These are phyloP conservation scores for Pseudozyma sp. DNA, from an alignment of 1,284 basidiomycete species.

Conservation along the genomic window DNA sequence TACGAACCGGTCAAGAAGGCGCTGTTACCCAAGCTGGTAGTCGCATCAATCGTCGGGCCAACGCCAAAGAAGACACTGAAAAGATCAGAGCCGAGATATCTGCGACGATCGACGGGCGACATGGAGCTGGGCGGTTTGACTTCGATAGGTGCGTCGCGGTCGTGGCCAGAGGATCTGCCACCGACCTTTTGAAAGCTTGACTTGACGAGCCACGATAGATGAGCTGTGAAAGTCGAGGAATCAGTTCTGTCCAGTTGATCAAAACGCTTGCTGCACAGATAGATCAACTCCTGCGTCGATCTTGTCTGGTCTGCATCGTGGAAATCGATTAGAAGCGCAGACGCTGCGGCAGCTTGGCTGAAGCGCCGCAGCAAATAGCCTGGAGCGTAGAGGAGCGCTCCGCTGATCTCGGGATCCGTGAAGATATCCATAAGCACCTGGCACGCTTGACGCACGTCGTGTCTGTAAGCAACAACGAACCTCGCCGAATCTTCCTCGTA, in stretches of 20 bases:
- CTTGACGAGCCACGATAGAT: constrained; percentile 29
- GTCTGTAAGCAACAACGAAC: constrained; percentile 37
- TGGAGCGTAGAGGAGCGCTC: constrained; percentile 40
- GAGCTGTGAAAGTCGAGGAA: constrained; percentile 15
- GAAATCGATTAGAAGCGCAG: constrained; percentile 29
- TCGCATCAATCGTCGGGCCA: constrained; percentile 14
- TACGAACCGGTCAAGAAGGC: too few species aligned
- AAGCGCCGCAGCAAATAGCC: constrained; percentile 41
- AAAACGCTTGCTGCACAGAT: constrained; percentile 40
- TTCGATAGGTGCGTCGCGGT: constrained; percentile 16
- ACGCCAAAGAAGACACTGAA: constrained; percentile 45
- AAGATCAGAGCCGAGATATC: constrained; percentile 30
- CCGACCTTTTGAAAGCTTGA: constrained; percentile 34
- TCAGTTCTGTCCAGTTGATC: constrained; percentile 25
- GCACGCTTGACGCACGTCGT: constrained; percentile 35
- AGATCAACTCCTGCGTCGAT: constrained; percentile 38
- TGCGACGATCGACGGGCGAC: constrained; percentile 8
- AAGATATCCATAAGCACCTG: constrained; percentile 48
- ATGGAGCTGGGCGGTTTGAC: constrained; percentile 12
- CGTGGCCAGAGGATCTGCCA: constrained; percentile 9
- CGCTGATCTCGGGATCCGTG: constrained; percentile 44
- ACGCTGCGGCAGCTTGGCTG: constrained; percentile 20
- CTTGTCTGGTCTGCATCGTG: constrained; percentile 31
- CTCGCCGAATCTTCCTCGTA: constrained; percentile 39
- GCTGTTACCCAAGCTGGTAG: not conserved